Evolutionary conservation across 2,329 filamentous ascomycete species (phyloP), one percentile per base, ranked within the genome.

Genomic region (Chaetomiaceae sp.): DNA sequence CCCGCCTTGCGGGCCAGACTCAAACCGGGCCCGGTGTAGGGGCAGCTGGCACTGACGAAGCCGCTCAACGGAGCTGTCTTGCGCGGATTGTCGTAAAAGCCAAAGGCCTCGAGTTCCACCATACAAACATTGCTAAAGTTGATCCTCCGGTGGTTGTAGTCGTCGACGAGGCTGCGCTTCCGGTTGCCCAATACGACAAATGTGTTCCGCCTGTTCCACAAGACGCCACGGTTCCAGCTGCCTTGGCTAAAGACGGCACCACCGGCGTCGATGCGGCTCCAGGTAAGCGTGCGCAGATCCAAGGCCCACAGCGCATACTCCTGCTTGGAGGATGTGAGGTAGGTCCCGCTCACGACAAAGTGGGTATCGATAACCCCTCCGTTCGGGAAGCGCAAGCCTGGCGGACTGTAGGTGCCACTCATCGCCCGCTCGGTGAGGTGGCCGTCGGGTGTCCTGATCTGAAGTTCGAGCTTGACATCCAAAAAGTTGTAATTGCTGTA

Each of bases 401-500:
- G 93, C 0, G 93, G 93, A 8, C 90, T 95, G 55, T 90, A 89
- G 5, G 82, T 79, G 16, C 88, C 87, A 16, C 85, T 84, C 92
- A 99, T 97, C 21, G 87, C 81, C 68, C 88, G 91, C 67, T 99
- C 93, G 1, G 83, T 81, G 47, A 99, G 72, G 0, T 82, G 83
- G 25, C 93, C 92, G 65, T 97, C 91, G 1, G 89, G 81, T 8
- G 87, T 76, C 46, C 93, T 82, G 42, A 99, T 82, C 68, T 97
- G 93, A 33, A 99, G 74, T 68, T 99, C 93, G 20, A 99, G 74
- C 66, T 96, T 97, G 58, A 99, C 93, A 62, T 99, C 92, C 49
- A 99, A 69, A 63, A 99, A 99, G 69, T 99, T 97, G 70, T 99
- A 99, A 66, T 99, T 99, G 20, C 92, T 97, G 68, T 99, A 99